Percentiles rank a stretch among this genome's conserved stretches.
phyloP scores from a whole-genome alignment of 352 stramenopile genomes.

The Phytophthora sp. region DNA sequence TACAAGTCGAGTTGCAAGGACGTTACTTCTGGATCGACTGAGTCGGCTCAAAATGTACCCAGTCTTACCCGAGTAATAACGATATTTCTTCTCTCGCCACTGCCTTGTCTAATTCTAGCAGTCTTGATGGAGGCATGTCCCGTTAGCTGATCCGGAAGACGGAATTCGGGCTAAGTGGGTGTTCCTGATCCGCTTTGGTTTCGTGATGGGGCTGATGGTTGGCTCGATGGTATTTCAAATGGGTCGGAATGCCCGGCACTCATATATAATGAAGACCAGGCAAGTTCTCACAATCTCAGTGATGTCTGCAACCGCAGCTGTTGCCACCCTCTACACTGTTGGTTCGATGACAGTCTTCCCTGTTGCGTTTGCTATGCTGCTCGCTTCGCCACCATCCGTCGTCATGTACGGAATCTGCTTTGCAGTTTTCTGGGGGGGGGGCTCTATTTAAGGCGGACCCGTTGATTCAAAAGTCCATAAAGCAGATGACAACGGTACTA shows the following conservation, averaged over 20 bases:
- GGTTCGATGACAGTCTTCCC: conserved; percentile 20
- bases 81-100: conserved; percentile 13
- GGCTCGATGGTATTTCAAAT: conserved; percentile 23
- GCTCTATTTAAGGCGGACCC: conserved; percentile 19
- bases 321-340: conserved; percentile 15
- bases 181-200: conserved; percentile 21
- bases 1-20: conserved; percentile 40
- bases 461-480: conserved; percentile 16
- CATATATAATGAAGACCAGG: conserved; percentile 5
- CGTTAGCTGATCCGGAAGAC: conserved; percentile 14
- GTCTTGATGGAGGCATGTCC: conserved; percentile 23
- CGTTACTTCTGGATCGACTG: conserved; percentile 35
- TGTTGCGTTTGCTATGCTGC: conserved; percentile 19
- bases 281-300: conserved; percentile 20
- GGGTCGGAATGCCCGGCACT: conserved; percentile 19
- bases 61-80: conserved; percentile 4
- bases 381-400: conserved; percentile 20
- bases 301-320: conserved; percentile 1
- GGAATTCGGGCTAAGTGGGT: conserved; percentile 21
- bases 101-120: conserved; percentile 13
- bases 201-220: conserved; percentile 16
- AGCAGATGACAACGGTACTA: conserved; percentile 20
- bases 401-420: conserved; percentile 23
- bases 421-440: conserved; percentile 24
- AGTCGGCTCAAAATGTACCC: conserved; percentile 17